Evolutionary conservation across 2,329 filamentous ascomycete genomes (phyloP).

Genomic region (Verticillium alfalfae): DNA sequence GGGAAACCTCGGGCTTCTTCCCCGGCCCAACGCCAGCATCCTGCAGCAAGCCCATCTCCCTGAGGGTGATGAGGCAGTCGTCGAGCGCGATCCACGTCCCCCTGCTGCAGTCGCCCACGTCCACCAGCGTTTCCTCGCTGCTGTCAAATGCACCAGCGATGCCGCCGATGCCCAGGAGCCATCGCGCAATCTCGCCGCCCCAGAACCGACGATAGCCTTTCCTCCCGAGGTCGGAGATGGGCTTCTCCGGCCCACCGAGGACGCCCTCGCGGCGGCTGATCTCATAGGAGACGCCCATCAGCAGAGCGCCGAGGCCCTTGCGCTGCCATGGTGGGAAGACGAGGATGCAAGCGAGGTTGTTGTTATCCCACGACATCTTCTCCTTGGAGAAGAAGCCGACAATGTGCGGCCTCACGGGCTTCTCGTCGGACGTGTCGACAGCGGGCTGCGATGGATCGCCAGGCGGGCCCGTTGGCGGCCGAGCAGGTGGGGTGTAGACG

Average conservation of each 20-base stretch:
- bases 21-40: slow-evolving; percentile 45
- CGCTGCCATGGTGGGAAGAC: slow-evolving; percentile 95
- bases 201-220: slow-evolving; percentile 83
- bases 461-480: slow-evolving; percentile 3
- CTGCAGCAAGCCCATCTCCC: slow-evolving; percentile 71
- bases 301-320: slow-evolving; percentile 77
- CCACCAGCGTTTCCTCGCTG: slow-evolving; percentile 44
- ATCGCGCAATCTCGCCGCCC: slow-evolving; percentile 77
- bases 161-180: slow-evolving; percentile 35
- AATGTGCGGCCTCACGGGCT: slow-evolving; percentile 42
- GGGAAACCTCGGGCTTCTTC: slow-evolving; percentile 25
- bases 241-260: slow-evolving; percentile 89
- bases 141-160: slow-evolving; percentile 1
- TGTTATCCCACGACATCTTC: slow-evolving; percentile 98
- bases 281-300: slow-evolving; percentile 93
- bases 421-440: slow-evolving; percentile 5
- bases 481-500: slow-evolving; percentile 60
- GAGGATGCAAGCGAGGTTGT: slow-evolving; percentile 94
- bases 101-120: slow-evolving; percentile 65
- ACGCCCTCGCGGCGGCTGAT: slow-evolving; percentile 78
- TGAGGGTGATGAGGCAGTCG: slow-evolving; percentile 72
- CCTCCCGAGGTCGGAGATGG: slow-evolving; percentile 77
- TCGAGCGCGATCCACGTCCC: slow-evolving; percentile 81
- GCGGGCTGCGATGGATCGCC: slow-evolving; percentile 2
- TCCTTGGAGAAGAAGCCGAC: slow-evolving; percentile 99